Conservation (phyloP, 306 rosid genomes). For the Vachellia collinsii region DNA sequence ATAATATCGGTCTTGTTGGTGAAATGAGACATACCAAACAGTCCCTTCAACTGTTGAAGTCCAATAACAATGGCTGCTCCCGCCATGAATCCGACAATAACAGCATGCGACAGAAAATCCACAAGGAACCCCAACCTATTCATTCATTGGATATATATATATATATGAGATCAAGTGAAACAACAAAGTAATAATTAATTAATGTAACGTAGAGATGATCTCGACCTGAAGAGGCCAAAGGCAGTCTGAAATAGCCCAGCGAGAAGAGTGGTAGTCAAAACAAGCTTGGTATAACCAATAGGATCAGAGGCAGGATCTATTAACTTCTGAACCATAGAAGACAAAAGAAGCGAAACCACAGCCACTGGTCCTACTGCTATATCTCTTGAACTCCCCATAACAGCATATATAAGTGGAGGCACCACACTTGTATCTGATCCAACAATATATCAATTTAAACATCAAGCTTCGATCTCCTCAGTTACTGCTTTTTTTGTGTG, state of each 20-base stretch:
- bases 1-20: conserved; percentile 68
- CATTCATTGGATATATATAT: background rate
- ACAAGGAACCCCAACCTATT: conserved; percentile 74
- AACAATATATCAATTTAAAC: background rate
- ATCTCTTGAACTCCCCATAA: conserved; percentile 88
- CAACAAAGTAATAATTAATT: background rate
- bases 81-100: conserved; percentile 68
- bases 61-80: conserved; percentile 85
- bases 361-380: conserved; percentile 94
- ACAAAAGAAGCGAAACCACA: conserved; percentile 73
- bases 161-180: too few relatives aligned
- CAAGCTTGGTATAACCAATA: conserved; percentile 61
- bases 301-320: conserved; percentile 68
- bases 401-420: conserved; percentile 86
- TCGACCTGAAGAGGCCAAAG: conserved; percentile 69
- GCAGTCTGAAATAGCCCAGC: conserved; percentile 81
- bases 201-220: background rate
- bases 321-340: conserved; percentile 69
- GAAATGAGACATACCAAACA: conserved; percentile 65
- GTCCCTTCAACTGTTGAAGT: conserved; percentile 79
- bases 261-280: conserved; percentile 73
- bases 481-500: too few relatives aligned
- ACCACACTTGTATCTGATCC: conserved; percentile 81
- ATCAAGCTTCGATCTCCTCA: background rate
- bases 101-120: conserved; percentile 79